Percentiles rank a stretch among this genome's conserved stretches.
phyloP scores from a whole-genome alignment of 352 stramenopile genomes.

The Phytophthora fragariae region DNA sequence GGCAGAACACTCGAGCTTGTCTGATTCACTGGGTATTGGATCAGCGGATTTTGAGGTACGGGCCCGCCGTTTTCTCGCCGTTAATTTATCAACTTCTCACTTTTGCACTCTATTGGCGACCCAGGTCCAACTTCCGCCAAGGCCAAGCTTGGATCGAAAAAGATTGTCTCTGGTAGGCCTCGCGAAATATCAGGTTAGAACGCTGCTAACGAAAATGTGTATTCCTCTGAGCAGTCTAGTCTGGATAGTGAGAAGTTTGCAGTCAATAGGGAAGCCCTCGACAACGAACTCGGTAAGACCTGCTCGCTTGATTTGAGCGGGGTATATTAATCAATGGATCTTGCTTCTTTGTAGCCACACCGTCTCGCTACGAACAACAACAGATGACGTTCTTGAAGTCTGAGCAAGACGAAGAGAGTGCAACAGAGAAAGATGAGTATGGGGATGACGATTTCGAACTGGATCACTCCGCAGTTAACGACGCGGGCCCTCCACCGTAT shows the following conservation, averaged over 20 bases:
- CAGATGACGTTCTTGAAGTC: constrained; percentile 31
- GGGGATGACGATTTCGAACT: constrained; percentile 73
- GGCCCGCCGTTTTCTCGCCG: neutral
- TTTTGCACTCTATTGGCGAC: neutral
- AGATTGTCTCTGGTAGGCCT: constrained; percentile 47
- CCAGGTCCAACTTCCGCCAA: constrained; percentile 61
- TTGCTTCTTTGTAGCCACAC: constrained; percentile 25
- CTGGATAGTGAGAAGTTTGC: constrained; percentile 81
- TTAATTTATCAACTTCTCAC: neutral
- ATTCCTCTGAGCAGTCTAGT: constrained; percentile 53
- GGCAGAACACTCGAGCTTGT: constrained; percentile 51
- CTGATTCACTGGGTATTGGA: constrained; percentile 77
- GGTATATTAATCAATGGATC: neutral
- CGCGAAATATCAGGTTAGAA: neutral
- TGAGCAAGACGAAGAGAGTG: constrained; percentile 31
- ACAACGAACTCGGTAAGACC: constrained; percentile 49
- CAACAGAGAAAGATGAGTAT: constrained; percentile 51
- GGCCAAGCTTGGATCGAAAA: constrained; percentile 50
- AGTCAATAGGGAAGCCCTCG: constrained; percentile 67
- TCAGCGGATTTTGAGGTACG: constrained; percentile 84
- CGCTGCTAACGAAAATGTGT: neutral
- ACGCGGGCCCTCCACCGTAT: constrained; percentile 8
- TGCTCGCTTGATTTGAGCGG: neutral
- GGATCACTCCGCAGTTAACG: constrained; percentile 52
- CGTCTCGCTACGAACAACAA: constrained; percentile 50